Evolutionary conservation across 306 rosid species (phyloP).

Genomic region (Astragalus membranaceus): DNA sequence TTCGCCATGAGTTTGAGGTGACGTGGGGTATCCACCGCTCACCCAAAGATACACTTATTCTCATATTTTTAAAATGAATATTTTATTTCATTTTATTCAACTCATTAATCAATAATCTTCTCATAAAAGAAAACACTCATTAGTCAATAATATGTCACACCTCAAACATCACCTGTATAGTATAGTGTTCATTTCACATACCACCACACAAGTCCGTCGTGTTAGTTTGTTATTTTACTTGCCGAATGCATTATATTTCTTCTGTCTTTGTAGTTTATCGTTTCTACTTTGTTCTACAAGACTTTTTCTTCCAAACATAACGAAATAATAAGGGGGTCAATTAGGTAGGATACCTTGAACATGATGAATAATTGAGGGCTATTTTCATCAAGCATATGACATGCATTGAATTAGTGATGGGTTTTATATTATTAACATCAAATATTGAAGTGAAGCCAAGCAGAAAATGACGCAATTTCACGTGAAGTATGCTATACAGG

Average conservation of each 20-base stretch:
- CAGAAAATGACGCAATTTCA: conserved; percentile 40
- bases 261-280: background rate
- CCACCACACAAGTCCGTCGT: no score
- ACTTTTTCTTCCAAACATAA: background rate
- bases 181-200: no score
- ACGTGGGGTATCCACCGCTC: no score
- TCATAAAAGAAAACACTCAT: no score
- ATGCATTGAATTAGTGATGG: conserved; percentile 17
- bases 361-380: conserved; percentile 16
- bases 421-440: background rate
- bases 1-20: no score
- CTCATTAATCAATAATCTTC: no score
- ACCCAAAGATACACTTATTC: no score
- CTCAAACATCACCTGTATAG: no score
- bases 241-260: background rate
- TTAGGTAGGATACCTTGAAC: background rate
- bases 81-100: no score
- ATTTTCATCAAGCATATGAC: background rate
- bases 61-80: no score
- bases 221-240: background rate
- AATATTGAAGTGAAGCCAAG: conserved; percentile 30
- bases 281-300: background rate
- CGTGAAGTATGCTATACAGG: conserved; percentile 24
- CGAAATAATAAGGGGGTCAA: background rate
- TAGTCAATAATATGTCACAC: no score